Base-by-base conservation (phyloP, 495 filamentous ascomycete genomes). In the Neurospora sp. region DNA sequence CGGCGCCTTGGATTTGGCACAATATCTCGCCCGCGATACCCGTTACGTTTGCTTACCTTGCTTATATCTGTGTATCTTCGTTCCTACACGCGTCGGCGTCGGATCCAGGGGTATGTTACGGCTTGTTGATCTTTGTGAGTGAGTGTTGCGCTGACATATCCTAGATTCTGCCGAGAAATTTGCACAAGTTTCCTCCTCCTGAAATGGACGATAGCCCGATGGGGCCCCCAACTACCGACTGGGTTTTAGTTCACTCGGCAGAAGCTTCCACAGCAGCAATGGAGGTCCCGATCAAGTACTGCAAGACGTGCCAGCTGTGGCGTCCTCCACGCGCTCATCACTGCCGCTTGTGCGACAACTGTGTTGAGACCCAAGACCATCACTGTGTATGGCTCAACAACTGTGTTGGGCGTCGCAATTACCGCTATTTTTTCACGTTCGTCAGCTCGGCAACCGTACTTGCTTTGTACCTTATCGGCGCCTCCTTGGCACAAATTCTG, bases 351-450 rank as follows among this genome's bases (percentile, higher is more conserved):
- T 99, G 96, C 80, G 95, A 99, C 82, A 97, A 95, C 79, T 99
- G 96, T 80, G 89, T 99, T 66, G 96, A 99, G 80, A 98, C 95
- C 0, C 94, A 98, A 76, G 96, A 99, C 79, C 96, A 99, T 78
- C 96, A 99, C 84, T 99, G 96, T 78, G 94, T 98, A 27, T 99
- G 96, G 96, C 89, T 99, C 70, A 99, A 99, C 83, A 99, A 98
- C 81, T 99, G 96, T 82, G 92, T 99, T 62, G 96, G 96, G 7
- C 92, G 96, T 41, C 93, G 96, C 72, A 99, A 99, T 82, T 99
- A 99, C 82, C 94, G 96, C 70, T 99, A 96, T 78, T 99, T 99
- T 82, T 97, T 98, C 78, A 88, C 91, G 23, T 99, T 98, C 82
- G 88, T 98, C 75, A 88, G 86, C 76, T 87, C 89, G 23, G 90